Conservation (phyloP, 2,329 filamentous ascomycete genomes). For the Berkeleyomyces rouxiae region DNA sequence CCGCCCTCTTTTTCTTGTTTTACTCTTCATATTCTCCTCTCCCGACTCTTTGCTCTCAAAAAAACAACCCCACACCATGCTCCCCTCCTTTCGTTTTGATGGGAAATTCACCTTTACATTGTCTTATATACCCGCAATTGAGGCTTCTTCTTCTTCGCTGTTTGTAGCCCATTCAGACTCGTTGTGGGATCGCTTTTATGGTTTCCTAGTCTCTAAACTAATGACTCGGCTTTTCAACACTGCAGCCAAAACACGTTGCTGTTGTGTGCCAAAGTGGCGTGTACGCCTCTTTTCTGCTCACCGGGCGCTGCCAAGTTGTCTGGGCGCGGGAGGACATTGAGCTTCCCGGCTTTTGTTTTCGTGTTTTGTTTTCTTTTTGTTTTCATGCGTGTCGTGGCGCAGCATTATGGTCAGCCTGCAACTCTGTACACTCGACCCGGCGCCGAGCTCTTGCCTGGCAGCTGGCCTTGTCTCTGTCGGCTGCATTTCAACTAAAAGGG, state of each 20-base stretch:
- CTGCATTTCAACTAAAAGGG: not conserved
- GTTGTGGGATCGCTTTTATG: too few relatives aligned
- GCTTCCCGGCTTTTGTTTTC: constrained; percentile 11
- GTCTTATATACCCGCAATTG: not conserved
- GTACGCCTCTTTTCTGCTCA: not conserved
- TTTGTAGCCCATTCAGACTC: not conserved
- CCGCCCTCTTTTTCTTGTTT: not conserved
- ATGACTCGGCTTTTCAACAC: not conserved
- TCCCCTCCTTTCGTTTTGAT: not conserved
- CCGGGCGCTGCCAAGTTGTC: constrained; percentile 3
- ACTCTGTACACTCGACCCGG: not conserved
- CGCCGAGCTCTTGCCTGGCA: not conserved
- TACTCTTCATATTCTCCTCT: not conserved
- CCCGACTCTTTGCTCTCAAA: not conserved
- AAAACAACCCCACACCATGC: not conserved
- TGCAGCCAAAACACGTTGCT: not conserved
- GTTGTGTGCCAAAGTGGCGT: not conserved
- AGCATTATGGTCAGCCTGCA: not conserved
- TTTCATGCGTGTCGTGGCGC: not conserved
- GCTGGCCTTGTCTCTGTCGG: not conserved
- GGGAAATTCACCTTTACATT: not conserved
- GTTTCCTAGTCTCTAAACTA: too few relatives aligned
- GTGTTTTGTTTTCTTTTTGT: constrained; percentile 5
- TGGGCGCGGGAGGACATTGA: constrained; percentile 7
- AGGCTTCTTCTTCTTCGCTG: not conserved